Base-by-base conservation (phyloP, 495 filamentous ascomycete genomes). In the Xanthoparmelia taractica region DNA sequence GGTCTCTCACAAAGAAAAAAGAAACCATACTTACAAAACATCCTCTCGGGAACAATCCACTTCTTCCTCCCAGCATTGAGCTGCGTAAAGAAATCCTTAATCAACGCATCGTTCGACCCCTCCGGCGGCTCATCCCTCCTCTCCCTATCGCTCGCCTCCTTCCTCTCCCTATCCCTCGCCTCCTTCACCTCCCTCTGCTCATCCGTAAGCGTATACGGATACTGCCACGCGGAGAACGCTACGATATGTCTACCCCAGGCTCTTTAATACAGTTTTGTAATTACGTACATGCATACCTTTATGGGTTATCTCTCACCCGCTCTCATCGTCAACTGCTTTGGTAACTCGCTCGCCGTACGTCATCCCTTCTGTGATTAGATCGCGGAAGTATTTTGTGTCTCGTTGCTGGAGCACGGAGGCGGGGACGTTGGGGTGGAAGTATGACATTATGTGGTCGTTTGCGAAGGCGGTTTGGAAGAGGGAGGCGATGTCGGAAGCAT, bases 11-110 rank as follows among this genome's bases (percentile, higher is more conserved):
- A n/a, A n/a, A n/a, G n/a, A n/a, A n/a, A n/a, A n/a, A n/a, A n/a
- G n/a, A n/a, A n/a, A n/a, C n/a, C n/a, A n/a, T n/a, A 61, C 66
- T 65, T 11, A 65, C 67, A 69, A 38, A 52, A 67, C 29, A 52
- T 61, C 50, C 58, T 59, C 23, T 60, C 50, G 2, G 57, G 60
- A n/a, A 68, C 61, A 17, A 58, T 29, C 43, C 59, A 65, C 59
- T 41, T 67, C 34, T 67, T 47, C 45, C 65, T 41, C 2, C 29
- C 40, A 0, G 12, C 33, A 23, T 15, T 23, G 23, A 69, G 56
- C 25, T 67, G 61, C 33, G 17, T 38, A 41, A 62, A 67, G 65
- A 61, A 69, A 2, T 69, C 57, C 8, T 65, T 45, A 13, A 52
- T 50, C 34, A 69, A 27, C 18, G 37, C 40, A 8, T 50, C 54